Evolutionary conservation across 1,284 basidiomycete species (phyloP).

Genomic region (Violaceomyces palustris): DNA sequence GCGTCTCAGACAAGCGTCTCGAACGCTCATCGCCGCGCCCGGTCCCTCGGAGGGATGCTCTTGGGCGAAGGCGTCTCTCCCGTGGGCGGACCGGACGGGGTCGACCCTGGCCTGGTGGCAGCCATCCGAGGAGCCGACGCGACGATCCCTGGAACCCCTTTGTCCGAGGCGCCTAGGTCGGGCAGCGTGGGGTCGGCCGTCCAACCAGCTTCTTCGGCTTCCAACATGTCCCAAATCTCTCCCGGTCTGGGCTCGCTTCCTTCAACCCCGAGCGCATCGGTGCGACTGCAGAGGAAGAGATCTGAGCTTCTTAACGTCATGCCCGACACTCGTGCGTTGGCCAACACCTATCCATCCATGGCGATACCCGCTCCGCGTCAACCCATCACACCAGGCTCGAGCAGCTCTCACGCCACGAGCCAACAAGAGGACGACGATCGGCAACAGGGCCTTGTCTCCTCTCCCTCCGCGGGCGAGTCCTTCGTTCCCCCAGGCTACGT

Average conservation of each 20-base stretch:
- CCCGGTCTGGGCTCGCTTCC: too few species aligned
- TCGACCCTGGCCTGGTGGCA: constrained; percentile 48
- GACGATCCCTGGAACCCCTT: constrained; percentile 18
- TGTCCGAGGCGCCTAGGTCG: constrained; percentile 9
- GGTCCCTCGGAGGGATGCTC: constrained; percentile 41
- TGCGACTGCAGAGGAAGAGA: too few species aligned
- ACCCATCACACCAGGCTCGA: too few species aligned
- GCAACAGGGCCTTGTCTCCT: constrained; percentile 14
- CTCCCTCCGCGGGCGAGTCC: constrained; percentile 6
- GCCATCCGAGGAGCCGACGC: constrained; percentile 40
- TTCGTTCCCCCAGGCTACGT: constrained; percentile 9
- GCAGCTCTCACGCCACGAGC: too few species aligned
- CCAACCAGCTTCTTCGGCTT: neutral
- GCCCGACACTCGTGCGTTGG: too few species aligned
- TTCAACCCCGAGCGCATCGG: too few species aligned
- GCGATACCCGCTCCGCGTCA: too few species aligned
- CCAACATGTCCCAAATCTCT: too few species aligned
- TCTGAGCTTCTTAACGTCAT: too few species aligned
- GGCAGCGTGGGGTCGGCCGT: constrained; percentile 26
- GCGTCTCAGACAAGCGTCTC: constrained; percentile 11
- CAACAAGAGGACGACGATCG: too few species aligned
- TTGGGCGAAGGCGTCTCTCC: constrained; percentile 38
- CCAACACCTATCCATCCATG: too few species aligned
- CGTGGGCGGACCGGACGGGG: constrained; percentile 49
- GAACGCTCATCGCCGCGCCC: constrained; percentile 42